These are phyloP conservation scores for Arabidopsis hybrid DNA, from an alignment of 441 rosid genomes.

Conservation along the genomic window DNA sequence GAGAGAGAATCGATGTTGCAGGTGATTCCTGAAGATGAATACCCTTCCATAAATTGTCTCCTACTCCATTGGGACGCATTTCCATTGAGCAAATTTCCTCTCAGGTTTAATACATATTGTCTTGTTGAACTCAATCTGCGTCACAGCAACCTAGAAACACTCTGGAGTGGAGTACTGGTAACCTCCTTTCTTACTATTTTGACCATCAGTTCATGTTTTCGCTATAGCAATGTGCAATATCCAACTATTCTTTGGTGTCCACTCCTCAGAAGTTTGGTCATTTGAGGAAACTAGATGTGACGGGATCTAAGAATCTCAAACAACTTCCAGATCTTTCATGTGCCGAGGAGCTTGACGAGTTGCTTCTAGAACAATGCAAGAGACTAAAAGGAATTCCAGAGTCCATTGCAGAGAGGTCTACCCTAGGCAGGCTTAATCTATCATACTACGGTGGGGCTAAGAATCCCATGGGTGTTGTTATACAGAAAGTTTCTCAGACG, in stretches of 20 bases:
- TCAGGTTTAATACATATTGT: background rate
- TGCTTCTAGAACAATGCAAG: constrained; percentile 17
- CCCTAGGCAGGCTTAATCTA: background rate
- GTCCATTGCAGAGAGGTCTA: background rate
- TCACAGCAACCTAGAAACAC: constrained; percentile 1
- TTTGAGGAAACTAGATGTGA: constrained; percentile 37
- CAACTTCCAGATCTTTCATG: constrained; percentile 15
- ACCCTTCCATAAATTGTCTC: too few species aligned
- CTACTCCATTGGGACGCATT: constrained; percentile 11
- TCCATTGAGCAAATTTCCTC: background rate
- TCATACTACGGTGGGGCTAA: constrained; percentile 6
- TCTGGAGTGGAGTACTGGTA: background rate
- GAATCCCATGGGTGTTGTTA: background rate
- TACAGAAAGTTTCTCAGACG: background rate
- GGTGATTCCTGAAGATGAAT: background rate
- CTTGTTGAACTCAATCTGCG: constrained; percentile 15
- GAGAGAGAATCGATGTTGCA: background rate
- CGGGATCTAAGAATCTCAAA: constrained; percentile 28
- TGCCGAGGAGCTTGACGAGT: background rate
- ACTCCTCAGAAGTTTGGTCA: background rate
- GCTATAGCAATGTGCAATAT: background rate
- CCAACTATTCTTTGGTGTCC: background rate
- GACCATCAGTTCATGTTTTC: background rate
- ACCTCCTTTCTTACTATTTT: background rate
- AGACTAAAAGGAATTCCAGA: constrained; percentile 15